These are phyloP conservation scores for Neofusicoccum laricinum DNA, from an alignment of 2,329 filamentous ascomycete genomes.

Conservation along the genomic window DNA sequence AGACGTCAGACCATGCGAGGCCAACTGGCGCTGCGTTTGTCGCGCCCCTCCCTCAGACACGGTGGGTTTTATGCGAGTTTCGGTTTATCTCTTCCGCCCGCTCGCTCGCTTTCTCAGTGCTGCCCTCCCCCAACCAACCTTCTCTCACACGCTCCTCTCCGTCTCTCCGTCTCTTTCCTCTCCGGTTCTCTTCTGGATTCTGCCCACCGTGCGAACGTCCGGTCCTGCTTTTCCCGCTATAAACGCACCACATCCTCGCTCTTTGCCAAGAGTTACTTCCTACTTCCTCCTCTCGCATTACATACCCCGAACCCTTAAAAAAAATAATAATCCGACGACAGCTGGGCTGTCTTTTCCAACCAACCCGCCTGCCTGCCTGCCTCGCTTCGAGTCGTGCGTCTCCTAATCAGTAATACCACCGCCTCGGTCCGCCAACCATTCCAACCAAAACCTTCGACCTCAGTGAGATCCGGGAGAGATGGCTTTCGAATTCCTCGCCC, in stretches of 20 bases:
- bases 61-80: conserved; percentile 4
- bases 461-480: not conserved
- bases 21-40: not conserved
- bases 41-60: not conserved
- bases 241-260: not conserved
- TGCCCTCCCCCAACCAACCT: not conserved
- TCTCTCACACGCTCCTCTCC: not conserved
- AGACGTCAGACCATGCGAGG: not conserved
- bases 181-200: not conserved
- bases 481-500: conserved; percentile 19
- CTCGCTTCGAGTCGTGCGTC: too few relatives aligned
- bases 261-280: not conserved
- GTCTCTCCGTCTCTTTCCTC: not conserved
- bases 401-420: not conserved
- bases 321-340: not conserved
- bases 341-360: not conserved
- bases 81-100: not conserved
- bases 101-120: not conserved
- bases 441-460: not conserved
- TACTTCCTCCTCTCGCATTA: not conserved
- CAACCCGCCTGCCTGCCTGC: too few relatives aligned
- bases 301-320: not conserved
- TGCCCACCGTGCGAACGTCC: not conserved
- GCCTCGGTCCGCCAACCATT: not conserved
- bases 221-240: not conserved